These are phyloP conservation scores for Physocladia obscura DNA, from an alignment of 192 early-diverging fungal species.

Conservation along the genomic window DNA sequence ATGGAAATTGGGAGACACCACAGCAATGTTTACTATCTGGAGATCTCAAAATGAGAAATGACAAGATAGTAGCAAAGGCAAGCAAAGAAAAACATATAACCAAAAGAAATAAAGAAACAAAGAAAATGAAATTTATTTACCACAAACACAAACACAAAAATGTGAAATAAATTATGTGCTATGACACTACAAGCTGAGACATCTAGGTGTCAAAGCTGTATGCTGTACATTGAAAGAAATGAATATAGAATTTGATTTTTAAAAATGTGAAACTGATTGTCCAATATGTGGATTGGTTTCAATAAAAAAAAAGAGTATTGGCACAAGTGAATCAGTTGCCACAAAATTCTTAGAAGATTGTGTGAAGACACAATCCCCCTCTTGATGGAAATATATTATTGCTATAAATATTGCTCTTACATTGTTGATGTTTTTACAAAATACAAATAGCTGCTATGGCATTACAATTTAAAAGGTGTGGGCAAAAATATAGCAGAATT, in stretches of 20 bases:
- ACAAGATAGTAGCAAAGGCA: not conserved
- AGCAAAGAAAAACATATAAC: not conserved
- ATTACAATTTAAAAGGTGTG: too few relatives aligned
- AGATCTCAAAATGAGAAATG: too few relatives aligned
- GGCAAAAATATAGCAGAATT: not conserved
- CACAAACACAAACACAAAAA: not conserved
- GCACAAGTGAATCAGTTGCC: too few relatives aligned
- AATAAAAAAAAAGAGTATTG: too few relatives aligned
- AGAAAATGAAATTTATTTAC: slow-evolving; percentile 10
- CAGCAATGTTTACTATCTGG: not conserved
- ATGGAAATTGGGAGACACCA: not conserved
- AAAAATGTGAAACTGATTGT: not conserved
- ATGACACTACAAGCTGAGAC: not conserved
- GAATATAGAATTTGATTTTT: too few relatives aligned
- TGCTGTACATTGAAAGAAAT: too few relatives aligned
- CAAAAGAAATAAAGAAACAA: not conserved
- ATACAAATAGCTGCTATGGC: too few relatives aligned
- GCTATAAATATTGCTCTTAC: not conserved
- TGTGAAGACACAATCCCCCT: too few relatives aligned
- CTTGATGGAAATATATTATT: too few relatives aligned
- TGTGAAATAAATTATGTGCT: not conserved
- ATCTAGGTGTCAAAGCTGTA: not conserved
- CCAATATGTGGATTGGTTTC: too few relatives aligned
- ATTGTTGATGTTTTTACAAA: not conserved
- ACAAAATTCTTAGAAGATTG: too few relatives aligned